Percentiles rank a stretch among this genome's conserved stretches.
Evolutionary conservation across 768 basidiomycete genomes (phyloP).

Genomic region (Lactarius evosmus): DNA sequence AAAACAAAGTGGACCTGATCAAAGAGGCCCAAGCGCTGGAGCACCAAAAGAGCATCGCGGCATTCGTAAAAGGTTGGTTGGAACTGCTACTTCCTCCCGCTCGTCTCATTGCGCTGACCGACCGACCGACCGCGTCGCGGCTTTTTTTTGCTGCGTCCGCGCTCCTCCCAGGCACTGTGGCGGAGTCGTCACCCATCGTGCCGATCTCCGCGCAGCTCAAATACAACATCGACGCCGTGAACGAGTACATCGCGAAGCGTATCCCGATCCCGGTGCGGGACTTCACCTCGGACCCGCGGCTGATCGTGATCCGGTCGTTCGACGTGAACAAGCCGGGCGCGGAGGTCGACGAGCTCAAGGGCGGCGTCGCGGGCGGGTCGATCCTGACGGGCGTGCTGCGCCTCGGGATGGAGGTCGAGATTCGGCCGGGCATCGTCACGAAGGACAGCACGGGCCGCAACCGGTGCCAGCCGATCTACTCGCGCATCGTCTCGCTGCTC

Average conservation of each 20-base stretch:
- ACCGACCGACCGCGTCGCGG: no score
- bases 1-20: constrained; percentile 98
- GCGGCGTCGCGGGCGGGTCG: constrained; percentile 96
- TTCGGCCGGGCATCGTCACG: constrained; percentile 94
- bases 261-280: constrained; percentile 94
- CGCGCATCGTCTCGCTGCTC: constrained; percentile 83
- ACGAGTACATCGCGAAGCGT: constrained; percentile 95
- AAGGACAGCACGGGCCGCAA: constrained; percentile 89
- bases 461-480: constrained; percentile 91
- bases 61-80: constrained; percentile 86
- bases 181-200: constrained; percentile 95
- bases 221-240: constrained; percentile 99
- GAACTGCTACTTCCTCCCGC: not conserved
- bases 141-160: no score
- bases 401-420: constrained; percentile 93
- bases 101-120: no score
- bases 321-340: constrained; percentile 99
- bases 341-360: constrained; percentile 94
- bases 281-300: constrained; percentile 85
- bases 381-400: constrained; percentile 90
- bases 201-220: constrained; percentile 98
- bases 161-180: constrained; percentile 97
- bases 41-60: constrained; percentile 92
- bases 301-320: constrained; percentile 98
- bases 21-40: constrained; percentile 92